phyloP scores from a whole-genome alignment of 2,329 filamentous ascomycete genomes.

The Phaeomoniella chlamydospora region DNA sequence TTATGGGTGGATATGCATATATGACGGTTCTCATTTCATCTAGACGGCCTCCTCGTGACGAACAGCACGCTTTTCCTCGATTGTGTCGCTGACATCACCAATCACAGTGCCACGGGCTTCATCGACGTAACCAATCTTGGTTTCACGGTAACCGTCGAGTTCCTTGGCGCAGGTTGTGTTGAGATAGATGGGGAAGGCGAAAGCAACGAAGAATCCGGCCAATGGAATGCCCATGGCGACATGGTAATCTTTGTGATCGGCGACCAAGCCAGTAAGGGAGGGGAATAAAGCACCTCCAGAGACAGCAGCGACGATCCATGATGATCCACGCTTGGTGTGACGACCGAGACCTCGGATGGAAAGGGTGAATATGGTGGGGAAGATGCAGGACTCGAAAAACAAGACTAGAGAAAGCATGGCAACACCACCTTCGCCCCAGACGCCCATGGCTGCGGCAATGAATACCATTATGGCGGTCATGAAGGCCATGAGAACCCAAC shows the following conservation, averaged over 20 bases:
- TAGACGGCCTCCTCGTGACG: too few species aligned
- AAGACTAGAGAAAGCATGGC: constrained; percentile 53
- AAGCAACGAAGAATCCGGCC: constrained; percentile 17
- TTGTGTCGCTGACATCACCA: constrained; percentile 12
- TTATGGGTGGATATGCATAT: too few species aligned
- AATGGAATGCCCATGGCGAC: constrained; percentile 9
- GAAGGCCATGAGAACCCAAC: constrained; percentile 58
- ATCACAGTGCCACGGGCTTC: constrained; percentile 13
- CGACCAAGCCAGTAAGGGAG: constrained; percentile 53
- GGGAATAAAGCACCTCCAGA: constrained; percentile 55
- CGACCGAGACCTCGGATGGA: constrained; percentile 62
- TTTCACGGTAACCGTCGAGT: constrained; percentile 19
- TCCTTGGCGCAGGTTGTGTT: constrained; percentile 17
- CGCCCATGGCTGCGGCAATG: constrained; percentile 32
- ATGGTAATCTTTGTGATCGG: constrained; percentile 15
- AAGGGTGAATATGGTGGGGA: constrained; percentile 67
- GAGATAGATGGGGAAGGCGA: constrained; percentile 19
- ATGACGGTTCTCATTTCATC: too few species aligned
- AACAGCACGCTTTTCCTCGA: constrained; percentile 9
- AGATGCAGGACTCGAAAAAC: constrained; percentile 71
- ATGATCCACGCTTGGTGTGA: constrained; percentile 63
- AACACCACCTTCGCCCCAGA: constrained; percentile 32
- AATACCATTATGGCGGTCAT: constrained; percentile 49
- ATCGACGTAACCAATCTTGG: constrained; percentile 18
- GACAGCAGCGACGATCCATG: constrained; percentile 58